A percentile compares a stretch with the other conserved stretches of the same genome.
Evolutionary conservation across 2,329 filamentous ascomycete genomes (phyloP).

Genomic region (Chrysoporthe austroafricana): DNA sequence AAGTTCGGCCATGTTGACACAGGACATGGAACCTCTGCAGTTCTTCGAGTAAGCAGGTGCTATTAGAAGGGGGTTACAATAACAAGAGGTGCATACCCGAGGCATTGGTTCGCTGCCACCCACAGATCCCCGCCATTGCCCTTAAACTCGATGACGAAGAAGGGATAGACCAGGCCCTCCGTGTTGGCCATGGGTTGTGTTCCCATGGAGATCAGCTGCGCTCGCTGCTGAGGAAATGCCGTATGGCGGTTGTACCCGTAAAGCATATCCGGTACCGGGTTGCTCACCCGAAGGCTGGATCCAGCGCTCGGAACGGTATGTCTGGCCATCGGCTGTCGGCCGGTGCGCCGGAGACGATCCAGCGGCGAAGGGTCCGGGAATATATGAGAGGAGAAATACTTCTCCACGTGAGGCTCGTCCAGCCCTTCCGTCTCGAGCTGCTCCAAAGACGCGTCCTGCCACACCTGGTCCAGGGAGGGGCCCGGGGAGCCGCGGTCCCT

Average conservation of each 20-base stretch:
- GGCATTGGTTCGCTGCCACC: constrained; percentile 43
- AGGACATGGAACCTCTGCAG: constrained; percentile 4
- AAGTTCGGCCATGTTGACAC: background rate
- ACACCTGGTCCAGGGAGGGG: too few relatives aligned
- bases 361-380: background rate
- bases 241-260: constrained; percentile 30
- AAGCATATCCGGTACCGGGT: constrained; percentile 33
- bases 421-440: background rate
- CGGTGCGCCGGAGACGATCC: background rate
- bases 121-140: constrained; percentile 30
- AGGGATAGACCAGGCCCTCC: constrained; percentile 33
- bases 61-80: too few relatives aligned
- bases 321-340: constrained; percentile 23
- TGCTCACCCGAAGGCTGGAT: constrained; percentile 32
- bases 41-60: too few relatives aligned
- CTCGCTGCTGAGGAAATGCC: constrained; percentile 30
- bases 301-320: constrained; percentile 24
- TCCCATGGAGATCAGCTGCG: constrained; percentile 33
- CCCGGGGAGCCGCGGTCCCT: too few relatives aligned
- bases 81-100: constrained; percentile 28
- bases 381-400: background rate
- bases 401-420: background rate
- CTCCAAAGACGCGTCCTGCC: background rate
- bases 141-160: constrained; percentile 39
- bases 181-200: constrained; percentile 31